phyloP scores from a whole-genome alignment of 495 filamentous ascomycete species.

The Symbiotaphrina buchneri region DNA sequence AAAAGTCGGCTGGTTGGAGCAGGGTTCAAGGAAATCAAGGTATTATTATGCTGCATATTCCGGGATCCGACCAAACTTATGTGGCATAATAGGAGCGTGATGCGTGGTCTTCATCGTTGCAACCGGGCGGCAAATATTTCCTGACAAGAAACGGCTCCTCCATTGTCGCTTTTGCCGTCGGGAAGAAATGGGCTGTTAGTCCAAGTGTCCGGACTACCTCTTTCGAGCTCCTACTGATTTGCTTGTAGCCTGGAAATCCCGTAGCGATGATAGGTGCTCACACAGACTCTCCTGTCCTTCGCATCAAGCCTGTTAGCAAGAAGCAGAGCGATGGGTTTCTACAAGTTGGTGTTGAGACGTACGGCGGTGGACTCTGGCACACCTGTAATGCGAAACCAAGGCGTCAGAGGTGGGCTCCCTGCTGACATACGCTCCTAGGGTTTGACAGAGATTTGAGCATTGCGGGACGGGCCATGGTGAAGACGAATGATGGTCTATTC shows the following conservation, averaged over 20 bases:
- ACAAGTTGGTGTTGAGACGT: constrained; percentile 90
- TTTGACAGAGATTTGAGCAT: constrained; percentile 89
- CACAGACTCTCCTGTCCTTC: constrained; percentile 79
- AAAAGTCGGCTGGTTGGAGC: constrained; percentile 53
- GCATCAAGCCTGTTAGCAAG: constrained; percentile 86
- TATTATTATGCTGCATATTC: too few species aligned
- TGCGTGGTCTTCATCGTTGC: constrained; percentile 58
- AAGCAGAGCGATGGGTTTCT: constrained; percentile 71
- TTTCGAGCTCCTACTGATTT: not conserved
- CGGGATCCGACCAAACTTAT: not conserved
- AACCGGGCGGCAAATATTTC: constrained; percentile 86
- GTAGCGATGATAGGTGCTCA: constrained; percentile 93
- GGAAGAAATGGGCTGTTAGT: constrained; percentile 60
- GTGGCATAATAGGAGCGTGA: constrained; percentile 46
- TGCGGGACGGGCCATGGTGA: constrained; percentile 73
- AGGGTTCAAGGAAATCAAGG: constrained; percentile 68
- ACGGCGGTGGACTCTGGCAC: constrained; percentile 72
- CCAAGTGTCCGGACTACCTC: not conserved
- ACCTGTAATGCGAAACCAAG: constrained; percentile 16
- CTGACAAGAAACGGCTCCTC: constrained; percentile 88
- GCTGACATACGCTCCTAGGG: constrained; percentile 22
- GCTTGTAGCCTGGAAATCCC: constrained; percentile 56
- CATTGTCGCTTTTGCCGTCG: constrained; percentile 85
- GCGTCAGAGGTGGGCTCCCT: not conserved
- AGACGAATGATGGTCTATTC: constrained; percentile 46